A percentile compares a stretch with the other conserved stretches of the same genome.
Evolutionary conservation across 1,284 basidiomycete species (phyloP).

Genomic region (Pseudozyma thailandica): DNA sequence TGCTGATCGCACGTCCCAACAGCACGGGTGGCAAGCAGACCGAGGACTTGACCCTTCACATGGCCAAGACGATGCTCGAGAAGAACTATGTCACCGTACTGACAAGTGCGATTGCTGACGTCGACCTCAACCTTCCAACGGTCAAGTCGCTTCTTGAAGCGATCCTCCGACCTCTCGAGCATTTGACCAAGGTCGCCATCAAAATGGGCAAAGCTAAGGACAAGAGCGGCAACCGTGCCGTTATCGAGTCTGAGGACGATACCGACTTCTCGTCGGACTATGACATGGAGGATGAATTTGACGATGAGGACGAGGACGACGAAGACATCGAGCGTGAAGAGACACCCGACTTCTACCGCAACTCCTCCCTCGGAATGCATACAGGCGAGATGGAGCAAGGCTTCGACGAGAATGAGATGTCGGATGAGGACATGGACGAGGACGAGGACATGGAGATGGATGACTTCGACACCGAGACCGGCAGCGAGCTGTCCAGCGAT

Average conservation of each 20-base stretch:
- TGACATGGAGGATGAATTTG: constrained; percentile 52
- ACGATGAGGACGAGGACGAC: constrained; percentile 72
- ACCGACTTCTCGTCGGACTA: constrained; percentile 43
- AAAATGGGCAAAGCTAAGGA: constrained; percentile 84
- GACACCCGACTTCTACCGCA: constrained; percentile 93
- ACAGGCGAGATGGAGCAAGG: constrained; percentile 70
- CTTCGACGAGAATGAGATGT: constrained; percentile 80
- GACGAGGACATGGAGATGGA: constrained; percentile 88
- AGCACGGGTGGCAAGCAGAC: constrained; percentile 59
- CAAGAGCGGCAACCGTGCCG: constrained; percentile 27
- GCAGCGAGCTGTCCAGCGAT: constrained; percentile 67
- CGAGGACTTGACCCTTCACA: constrained; percentile 86
- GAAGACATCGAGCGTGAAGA: constrained; percentile 77
- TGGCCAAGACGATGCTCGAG: constrained; percentile 98
- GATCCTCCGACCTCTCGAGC: constrained; percentile 88
- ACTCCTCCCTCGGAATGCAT: constrained; percentile 94
- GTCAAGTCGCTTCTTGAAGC: constrained; percentile 85
- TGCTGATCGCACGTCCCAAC: constrained; percentile 81
- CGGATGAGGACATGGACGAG: constrained; percentile 85
- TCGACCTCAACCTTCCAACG: constrained; percentile 95
- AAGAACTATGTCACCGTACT: constrained; percentile 93
- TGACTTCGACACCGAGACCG: constrained; percentile 72
- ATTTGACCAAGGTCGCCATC: constrained; percentile 93
- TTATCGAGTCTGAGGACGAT: constrained; percentile 46
- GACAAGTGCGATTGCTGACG: constrained; percentile 87